A percentile compares a stretch with the other conserved stretches of the same genome.
These are phyloP conservation scores for Aphelidium insulamus DNA, from an alignment of 371 early-diverging fungal genomes.

Conservation along the genomic window DNA sequence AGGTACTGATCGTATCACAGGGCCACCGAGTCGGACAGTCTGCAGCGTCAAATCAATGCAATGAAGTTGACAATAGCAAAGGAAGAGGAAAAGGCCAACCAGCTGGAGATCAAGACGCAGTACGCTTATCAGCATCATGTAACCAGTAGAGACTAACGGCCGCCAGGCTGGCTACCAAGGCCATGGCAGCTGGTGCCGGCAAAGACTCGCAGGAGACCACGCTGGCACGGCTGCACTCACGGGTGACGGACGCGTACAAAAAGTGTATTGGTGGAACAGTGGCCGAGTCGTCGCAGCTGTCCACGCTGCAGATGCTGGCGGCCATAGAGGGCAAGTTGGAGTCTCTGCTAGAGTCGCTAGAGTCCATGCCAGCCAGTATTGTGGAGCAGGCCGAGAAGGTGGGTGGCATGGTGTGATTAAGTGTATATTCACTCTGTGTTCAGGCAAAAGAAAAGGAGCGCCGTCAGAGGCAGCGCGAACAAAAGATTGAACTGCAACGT, in stretches of 20 bases:
- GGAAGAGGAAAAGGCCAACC: constrained; percentile 21
- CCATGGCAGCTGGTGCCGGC: constrained; percentile 13
- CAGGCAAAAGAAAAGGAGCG: constrained; percentile 25
- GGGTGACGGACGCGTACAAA: constrained; percentile 21
- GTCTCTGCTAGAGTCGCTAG: constrained; percentile 21
- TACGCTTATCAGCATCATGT: not conserved
- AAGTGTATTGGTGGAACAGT: constrained; percentile 21
- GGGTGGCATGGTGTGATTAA: not conserved
- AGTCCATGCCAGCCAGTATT: constrained; percentile 22
- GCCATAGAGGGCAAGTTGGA: constrained; percentile 21
- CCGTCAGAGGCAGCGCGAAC: constrained; percentile 17
- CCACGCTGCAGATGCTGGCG: constrained; percentile 23
- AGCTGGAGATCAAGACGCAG: constrained; percentile 20
- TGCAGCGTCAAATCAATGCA: constrained; percentile 21
- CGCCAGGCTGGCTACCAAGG: constrained; percentile 2
- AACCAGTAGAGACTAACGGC: not conserved
- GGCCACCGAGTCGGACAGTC: constrained; percentile 17
- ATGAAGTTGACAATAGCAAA: constrained; percentile 15
- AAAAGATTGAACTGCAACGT: constrained; percentile 17
- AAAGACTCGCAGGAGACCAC: constrained; percentile 18
- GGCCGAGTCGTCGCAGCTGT: constrained; percentile 13
- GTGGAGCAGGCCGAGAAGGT: constrained; percentile 28
- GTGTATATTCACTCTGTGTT: not conserved
- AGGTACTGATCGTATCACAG: constrained; percentile 2
- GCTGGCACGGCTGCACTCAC: constrained; percentile 15